Evolutionary conservation across 805 yeast genomes (phyloP), one percentile per base, ranked within the genome.

Genomic region (Candida stauntonica): DNA sequence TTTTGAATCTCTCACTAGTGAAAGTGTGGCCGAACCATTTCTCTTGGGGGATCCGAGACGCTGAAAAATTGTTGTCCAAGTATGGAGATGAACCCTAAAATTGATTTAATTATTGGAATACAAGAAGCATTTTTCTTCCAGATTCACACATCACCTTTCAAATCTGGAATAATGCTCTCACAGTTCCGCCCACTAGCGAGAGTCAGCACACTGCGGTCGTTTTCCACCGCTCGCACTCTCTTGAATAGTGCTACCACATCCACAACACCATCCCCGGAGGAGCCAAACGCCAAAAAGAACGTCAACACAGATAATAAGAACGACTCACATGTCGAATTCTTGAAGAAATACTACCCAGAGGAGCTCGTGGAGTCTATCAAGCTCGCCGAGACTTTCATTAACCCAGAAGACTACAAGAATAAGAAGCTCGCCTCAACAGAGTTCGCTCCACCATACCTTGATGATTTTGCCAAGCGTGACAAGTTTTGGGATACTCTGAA

Each of bases 341-440:
- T 89, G 49, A 61, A 76, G 33, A 78, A 87, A 56, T 91, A 81
- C 67, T 91, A 91, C 61, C 77, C 91, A 7, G 86, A 88, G 23
- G 83, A 81, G 42, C 70, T 89, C 35, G 73, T 91, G 46, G 85
- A 86, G 56, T 77, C 94, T 37, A 86, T 93, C 48, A 69, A 83
- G 50, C 71, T 82, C 31, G 86, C 97, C 0, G 96, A 91, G 64
- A 68, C 82, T 5, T 70, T 75, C 15, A 78, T 88, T 36, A 68
- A 77, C 8, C 91, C 95, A 15, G 67, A 74, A 34, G 74, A 81
- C 46, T 76, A 78, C 64, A 56, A 60, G 5, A 54, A 63, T 33
- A 70, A 70, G 36, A 67, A 64, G 41, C 32, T 49, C 12, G 60
- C 64, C 35, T 62, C 68, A 17, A 62, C 65, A 7, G 63, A 66